These are phyloP conservation scores for Mrakia frigida DNA, from an alignment of 768 basidiomycete genomes.

Conservation along the genomic window DNA sequence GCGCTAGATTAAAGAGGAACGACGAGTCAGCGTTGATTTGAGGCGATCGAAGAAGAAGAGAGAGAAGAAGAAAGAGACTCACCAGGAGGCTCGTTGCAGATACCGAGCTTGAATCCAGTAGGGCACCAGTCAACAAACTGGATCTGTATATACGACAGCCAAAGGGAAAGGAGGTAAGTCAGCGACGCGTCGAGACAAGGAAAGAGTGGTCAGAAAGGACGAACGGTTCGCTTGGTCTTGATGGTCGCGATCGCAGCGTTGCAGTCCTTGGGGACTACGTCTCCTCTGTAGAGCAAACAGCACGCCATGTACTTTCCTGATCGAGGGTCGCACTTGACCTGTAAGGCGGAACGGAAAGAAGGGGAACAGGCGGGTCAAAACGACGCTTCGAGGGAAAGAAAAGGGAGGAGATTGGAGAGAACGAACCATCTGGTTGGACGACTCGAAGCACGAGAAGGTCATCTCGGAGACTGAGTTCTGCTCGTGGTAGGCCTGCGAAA, in stretches of 20 bases:
- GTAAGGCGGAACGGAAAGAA: neutral
- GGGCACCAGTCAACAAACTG: slow-evolving; percentile 43
- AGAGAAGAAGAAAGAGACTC: neutral
- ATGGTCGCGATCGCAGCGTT: slow-evolving; percentile 86
- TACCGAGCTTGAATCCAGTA: slow-evolving; percentile 88
- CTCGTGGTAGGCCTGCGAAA: slow-evolving; percentile 66
- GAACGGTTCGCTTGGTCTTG: slow-evolving; percentile 93
- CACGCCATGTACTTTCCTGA: slow-evolving; percentile 99
- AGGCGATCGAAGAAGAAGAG: neutral
- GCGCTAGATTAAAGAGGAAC: slow-evolving; percentile 46
- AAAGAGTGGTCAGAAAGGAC: neutral
- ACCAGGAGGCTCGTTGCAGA: slow-evolving; percentile 79
- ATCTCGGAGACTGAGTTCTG: slow-evolving; percentile 96
- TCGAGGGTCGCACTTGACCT: slow-evolving; percentile 83
- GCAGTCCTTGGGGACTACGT: slow-evolving; percentile 94
- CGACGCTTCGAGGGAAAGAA: neutral
- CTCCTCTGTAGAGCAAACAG: slow-evolving; percentile 86
- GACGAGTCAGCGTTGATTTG: neutral
- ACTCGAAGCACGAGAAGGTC: slow-evolving; percentile 97
- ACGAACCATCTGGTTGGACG: slow-evolving; percentile 85
- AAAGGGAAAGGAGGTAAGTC: no score
- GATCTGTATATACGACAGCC: neutral
- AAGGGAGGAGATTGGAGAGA: neutral
- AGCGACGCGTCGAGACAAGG: no score
- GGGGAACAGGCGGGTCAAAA: slow-evolving; percentile 4